phyloP scores from a whole-genome alignment of 805 yeast species.

The Jamesozyma gamospora region DNA sequence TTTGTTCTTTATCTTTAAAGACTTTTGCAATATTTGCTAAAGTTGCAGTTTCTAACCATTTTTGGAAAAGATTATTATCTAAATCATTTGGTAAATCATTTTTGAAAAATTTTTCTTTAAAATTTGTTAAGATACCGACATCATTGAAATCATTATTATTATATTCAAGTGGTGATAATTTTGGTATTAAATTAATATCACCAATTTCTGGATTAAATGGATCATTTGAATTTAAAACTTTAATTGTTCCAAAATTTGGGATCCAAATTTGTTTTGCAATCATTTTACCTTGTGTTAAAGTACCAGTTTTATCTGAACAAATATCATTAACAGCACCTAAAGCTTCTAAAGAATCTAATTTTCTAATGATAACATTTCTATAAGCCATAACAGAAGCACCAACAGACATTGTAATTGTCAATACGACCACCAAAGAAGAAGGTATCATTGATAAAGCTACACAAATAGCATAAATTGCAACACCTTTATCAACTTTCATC shows the following conservation, averaged over 20 bases:
- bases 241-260: slow-evolving; percentile 62
- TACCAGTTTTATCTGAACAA: slow-evolving; percentile 87
- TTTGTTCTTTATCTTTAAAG: slow-evolving; percentile 35
- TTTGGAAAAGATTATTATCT: slow-evolving; percentile 25
- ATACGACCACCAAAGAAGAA: slow-evolving; percentile 94
- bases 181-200: slow-evolving; percentile 74
- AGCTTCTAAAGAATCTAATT: slow-evolving; percentile 90
- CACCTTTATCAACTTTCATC: slow-evolving; percentile 64
- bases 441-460: slow-evolving; percentile 98
- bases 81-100: slow-evolving; percentile 10
- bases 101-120: slow-evolving; percentile 13
- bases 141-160: slow-evolving; percentile 24
- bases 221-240: slow-evolving; percentile 51
- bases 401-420: slow-evolving; percentile 98
- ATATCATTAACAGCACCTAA: slow-evolving; percentile 89
- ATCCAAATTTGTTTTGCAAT: slow-evolving; percentile 78
- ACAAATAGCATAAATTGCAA: slow-evolving; percentile 82
- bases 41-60: slow-evolving; percentile 59
- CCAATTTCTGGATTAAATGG: slow-evolving; percentile 93
- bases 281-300: slow-evolving; percentile 85
- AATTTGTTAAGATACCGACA: slow-evolving; percentile 21
- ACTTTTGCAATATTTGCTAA: slow-evolving; percentile 73
- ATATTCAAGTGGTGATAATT: slow-evolving; percentile 39
- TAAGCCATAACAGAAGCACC: slow-evolving; percentile 98
- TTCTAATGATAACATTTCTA: slow-evolving; percentile 93